Evolutionary conservation across 257 asterid genomes (phyloP).

Genomic region (Cinchona pubescens): DNA sequence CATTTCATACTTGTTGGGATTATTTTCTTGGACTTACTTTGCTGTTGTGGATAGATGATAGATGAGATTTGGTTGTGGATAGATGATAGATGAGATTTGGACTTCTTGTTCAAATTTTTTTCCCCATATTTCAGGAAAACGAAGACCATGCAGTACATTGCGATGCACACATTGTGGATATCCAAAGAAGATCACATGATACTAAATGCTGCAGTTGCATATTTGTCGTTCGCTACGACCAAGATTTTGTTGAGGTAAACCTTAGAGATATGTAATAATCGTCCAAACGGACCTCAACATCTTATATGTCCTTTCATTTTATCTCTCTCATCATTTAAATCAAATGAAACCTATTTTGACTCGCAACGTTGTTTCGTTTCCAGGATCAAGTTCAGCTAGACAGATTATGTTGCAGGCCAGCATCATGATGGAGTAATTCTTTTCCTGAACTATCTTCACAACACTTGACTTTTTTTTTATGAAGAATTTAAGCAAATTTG

Average conservation of each 20-base stretch:
- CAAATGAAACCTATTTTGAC: not conserved
- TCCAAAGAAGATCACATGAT: slow-evolving; percentile 48
- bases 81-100: too few species aligned
- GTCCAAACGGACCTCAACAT: not conserved
- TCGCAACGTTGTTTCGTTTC: slow-evolving; percentile 8
- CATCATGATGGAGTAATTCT: not conserved
- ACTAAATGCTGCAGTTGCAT: slow-evolving; percentile 53
- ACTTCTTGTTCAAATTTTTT: not conserved
- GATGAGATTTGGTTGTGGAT: too few species aligned
- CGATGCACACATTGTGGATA: slow-evolving; percentile 62
- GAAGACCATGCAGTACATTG: slow-evolving; percentile 53
- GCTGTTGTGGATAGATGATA: not conserved
- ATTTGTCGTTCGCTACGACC: slow-evolving; percentile 58
- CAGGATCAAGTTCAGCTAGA: slow-evolving; percentile 51
- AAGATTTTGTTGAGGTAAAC: slow-evolving; percentile 52
- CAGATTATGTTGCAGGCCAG: slow-evolving; percentile 67
- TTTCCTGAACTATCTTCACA: not conserved
- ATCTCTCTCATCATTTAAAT: not conserved
- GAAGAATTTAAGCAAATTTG: not conserved
- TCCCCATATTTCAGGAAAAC: slow-evolving; percentile 42
- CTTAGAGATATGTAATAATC: not conserved
- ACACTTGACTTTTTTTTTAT: not conserved
- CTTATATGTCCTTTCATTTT: not conserved
- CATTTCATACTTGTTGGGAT: not conserved
- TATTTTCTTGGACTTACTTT: not conserved